Base-by-base conservation (phyloP, 805 yeast species). In the Blastobotrys attinorum region DNA sequence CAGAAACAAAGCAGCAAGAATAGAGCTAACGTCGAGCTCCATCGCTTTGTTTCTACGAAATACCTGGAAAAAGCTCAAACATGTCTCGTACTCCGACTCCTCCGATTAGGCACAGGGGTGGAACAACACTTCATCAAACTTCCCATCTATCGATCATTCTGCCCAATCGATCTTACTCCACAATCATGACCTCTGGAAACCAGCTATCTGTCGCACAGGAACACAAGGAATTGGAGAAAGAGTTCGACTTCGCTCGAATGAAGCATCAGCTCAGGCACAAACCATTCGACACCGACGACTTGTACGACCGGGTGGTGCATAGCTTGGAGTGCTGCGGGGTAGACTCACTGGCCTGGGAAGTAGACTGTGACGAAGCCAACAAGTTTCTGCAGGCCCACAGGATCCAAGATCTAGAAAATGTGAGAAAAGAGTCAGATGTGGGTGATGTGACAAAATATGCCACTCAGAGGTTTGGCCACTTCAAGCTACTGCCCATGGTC, bases 291-390 rank as follows among this genome's bases (percentile, higher is more conserved):
- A 25, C 29, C 11, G 29, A 25, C 11, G 29, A 25, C 29, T 25
- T 25, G 29, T 25, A 25, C 29, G 29, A 25, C 29, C 7, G n/a
- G n/a, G 36, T 32, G 20, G n/a, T 35, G 39, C 13, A 35, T 35
- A 23, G 22, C 25, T 8, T 25, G 29, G 11, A 7, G 7, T 7
- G 10, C 29, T 8, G 29, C 29, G 29, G 29, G 29, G 29, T 25
- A 25, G 10, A 7, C 7, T 11, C 29, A 7, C 7, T 11, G 29
- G 29, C 29, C 11, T 25, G 29, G 29, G 10, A 25, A 25, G 11
- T 25, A 8, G 29, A 25, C 29, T 25, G 10, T 8, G 29, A 25
- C 29, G 10, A 8, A 8, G 29, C 29, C 29, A 25, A 7, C 29
- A 25, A 25, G 29, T 25, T 25, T 11, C 11, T 25, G 7, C 10